Base-by-base conservation (phyloP, 441 rosid genomes). In the Erodium moschatum region DNA sequence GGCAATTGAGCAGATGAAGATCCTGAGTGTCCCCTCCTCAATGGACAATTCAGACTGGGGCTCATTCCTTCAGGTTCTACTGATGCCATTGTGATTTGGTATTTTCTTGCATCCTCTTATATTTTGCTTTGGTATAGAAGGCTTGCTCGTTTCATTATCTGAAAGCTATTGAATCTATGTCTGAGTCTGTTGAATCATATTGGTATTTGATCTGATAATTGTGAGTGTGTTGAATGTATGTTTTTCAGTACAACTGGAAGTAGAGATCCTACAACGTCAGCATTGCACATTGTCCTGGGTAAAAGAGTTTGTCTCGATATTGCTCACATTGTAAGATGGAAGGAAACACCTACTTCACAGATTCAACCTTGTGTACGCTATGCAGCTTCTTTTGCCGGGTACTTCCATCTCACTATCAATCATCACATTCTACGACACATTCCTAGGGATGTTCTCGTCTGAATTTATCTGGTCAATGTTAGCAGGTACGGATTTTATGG, bases 301-400 rank as follows among this genome's bases (percentile, higher is more conserved):
- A 87, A 89, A 82, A 83, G 84, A 79, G 66, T 89, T 71, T 65
- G 73, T 77, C 97, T 92, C 68, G 98, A 92, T 77, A 71, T 86
- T 75, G 92, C 91, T 84, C 98, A 92, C 80, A 85, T 92, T 79
- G 96, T 92, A 78, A 90, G 95, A 81, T 92, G 97, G 98, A 87
- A 85, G 82, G 74, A 81, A 31, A 78, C 88, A 65, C 71, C 85
- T 46, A 73, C 79, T 66, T 86, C 96, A 6, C 73, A 77, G 67
- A 80, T 83, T 66, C 92, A 92, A 76, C 97, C 96, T 74, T 84
- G 72, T 69, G 84, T 89, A 77, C 97, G 94, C 78, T 92, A 90
- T 79, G 96, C 95, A 48, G 96, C 91, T 79, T 92, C 98, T 68
- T 92, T 92, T 85, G 94, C 97, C 72, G 98, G 98, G 98, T 92